Evolutionary conservation across 106 monocot genomes (phyloP).

Genomic region (Phalaenopsis aphrodite): DNA sequence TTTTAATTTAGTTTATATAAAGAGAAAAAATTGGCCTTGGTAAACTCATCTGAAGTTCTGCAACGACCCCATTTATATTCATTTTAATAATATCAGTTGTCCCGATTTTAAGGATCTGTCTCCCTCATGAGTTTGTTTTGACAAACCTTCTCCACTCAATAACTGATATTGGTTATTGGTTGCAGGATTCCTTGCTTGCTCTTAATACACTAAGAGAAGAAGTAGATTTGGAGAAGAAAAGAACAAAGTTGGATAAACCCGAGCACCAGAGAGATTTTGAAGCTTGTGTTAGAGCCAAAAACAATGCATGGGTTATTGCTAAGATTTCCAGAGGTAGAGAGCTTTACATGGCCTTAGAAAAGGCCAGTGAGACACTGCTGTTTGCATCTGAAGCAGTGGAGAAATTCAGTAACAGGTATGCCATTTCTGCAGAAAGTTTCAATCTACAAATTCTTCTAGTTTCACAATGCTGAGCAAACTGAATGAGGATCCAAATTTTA

Average conservation of each 20-base stretch:
- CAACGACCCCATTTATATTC: no score
- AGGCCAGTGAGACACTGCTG: conserved; percentile 83
- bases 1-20: no score
- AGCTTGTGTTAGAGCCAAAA: conserved; percentile 76
- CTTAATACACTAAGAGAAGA: conserved; percentile 83
- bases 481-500: not conserved
- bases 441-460: no score
- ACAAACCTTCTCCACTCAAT: no score
- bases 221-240: conserved; percentile 75
- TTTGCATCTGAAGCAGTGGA: conserved; percentile 89
- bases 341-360: conserved; percentile 87
- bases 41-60: no score
- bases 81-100: no score
- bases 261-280: conserved; percentile 66
- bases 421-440: not conserved
- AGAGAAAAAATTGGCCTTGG: no score
- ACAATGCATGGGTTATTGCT: conserved; percentile 94
- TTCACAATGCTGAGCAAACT: no score
- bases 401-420: conserved; percentile 86
- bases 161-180: conserved; percentile 2
- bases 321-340: conserved; percentile 72
- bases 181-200: conserved; percentile 75
- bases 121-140: no score
- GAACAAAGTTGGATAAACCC: conserved; percentile 33
- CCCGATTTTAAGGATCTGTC: no score